A percentile compares a stretch with the other conserved stretches of the same genome.
phyloP scores from a whole-genome alignment of 2,329 filamentous ascomycete species.

The Trichoderma sp. region DNA sequence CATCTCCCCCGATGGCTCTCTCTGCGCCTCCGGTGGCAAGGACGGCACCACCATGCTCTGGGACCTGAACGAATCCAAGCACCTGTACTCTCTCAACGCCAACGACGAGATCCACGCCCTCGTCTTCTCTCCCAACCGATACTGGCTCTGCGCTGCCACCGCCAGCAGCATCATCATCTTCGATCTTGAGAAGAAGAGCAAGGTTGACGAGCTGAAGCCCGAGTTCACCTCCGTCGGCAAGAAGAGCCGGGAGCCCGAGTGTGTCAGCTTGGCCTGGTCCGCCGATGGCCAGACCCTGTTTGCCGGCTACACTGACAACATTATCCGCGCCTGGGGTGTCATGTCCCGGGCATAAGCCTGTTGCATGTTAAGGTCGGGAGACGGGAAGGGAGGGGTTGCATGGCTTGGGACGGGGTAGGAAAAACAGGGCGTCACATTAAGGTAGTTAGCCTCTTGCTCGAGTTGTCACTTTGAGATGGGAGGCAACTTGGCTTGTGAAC shows the following conservation, averaged over 20 bases:
- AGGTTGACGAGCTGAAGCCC: constrained; percentile 99
- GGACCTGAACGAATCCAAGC: constrained; percentile 99
- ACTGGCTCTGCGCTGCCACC: constrained; percentile 99
- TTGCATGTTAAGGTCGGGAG: constrained; percentile 16
- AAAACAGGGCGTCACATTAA: constrained; percentile 22
- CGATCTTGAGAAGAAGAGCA: constrained; percentile 99
- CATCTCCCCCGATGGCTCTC: constrained; percentile 98
- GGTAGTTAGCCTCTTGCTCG: constrained; percentile 26
- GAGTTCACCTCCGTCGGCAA: constrained; percentile 97
- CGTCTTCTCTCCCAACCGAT: constrained; percentile 99
- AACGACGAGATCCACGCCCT: constrained; percentile 99
- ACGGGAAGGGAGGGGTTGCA: neutral
- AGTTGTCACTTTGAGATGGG: constrained; percentile 19
- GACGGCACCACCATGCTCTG: constrained; percentile 99
- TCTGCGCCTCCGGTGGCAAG: constrained; percentile 99
- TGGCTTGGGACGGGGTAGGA: constrained; percentile 21
- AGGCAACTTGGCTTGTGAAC: constrained; percentile 17
- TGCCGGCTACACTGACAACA: constrained; percentile 99
- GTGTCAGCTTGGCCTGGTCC: constrained; percentile 94
- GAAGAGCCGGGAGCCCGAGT: constrained; percentile 99
- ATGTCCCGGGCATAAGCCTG: constrained; percentile 81
- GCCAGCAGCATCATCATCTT: constrained; percentile 99
- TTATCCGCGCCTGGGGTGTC: constrained; percentile 96
- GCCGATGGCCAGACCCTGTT: constrained; percentile 99
- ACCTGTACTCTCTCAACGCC: constrained; percentile 99